These are phyloP conservation scores for Daucus carota DNA, from an alignment of 129 eudicot species.

Conservation along the genomic window DNA sequence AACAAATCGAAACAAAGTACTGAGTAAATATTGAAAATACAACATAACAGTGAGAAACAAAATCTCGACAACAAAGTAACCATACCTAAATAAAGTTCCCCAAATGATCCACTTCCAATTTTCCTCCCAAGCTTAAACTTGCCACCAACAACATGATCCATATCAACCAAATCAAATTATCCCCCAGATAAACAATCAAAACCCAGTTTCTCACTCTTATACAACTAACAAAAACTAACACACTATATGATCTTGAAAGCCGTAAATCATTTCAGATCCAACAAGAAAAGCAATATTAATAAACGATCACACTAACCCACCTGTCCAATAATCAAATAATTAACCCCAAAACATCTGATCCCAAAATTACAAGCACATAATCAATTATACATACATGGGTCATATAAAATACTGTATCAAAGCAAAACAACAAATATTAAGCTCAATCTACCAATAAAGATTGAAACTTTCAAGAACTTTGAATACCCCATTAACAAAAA, in stretches of 20 bases:
- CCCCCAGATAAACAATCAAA: neutral
- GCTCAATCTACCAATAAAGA: slow-evolving; percentile 6
- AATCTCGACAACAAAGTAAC: neutral
- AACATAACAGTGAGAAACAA: neutral
- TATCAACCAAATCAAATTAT: slow-evolving; percentile 8
- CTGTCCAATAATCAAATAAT: neutral
- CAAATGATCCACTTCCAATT: slow-evolving; percentile 96
- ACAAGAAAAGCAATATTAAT: neutral
- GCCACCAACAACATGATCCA: slow-evolving; percentile 96
- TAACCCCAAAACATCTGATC: slow-evolving; percentile 4
- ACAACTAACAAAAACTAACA: slow-evolving; percentile 6
- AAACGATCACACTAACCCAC: slow-evolving; percentile 7
- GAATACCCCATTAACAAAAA: slow-evolving; percentile 1
- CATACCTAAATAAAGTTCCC: slow-evolving; percentile 81
- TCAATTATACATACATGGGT: neutral
- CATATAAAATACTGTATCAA: neutral
- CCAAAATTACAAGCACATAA: slow-evolving; percentile 4
- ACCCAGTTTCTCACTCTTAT: neutral
- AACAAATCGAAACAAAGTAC: slow-evolving; percentile 9
- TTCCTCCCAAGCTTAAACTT: slow-evolving; percentile 91
- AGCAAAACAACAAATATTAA: neutral
- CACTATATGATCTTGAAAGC: slow-evolving; percentile 12
- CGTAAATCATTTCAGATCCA: slow-evolving; percentile 45
- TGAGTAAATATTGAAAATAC: neutral
- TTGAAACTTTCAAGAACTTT: neutral